These are phyloP conservation scores for Trichoderma brevicompactum DNA, from an alignment of 2,329 filamentous ascomycete genomes.

Conservation along the genomic window DNA sequence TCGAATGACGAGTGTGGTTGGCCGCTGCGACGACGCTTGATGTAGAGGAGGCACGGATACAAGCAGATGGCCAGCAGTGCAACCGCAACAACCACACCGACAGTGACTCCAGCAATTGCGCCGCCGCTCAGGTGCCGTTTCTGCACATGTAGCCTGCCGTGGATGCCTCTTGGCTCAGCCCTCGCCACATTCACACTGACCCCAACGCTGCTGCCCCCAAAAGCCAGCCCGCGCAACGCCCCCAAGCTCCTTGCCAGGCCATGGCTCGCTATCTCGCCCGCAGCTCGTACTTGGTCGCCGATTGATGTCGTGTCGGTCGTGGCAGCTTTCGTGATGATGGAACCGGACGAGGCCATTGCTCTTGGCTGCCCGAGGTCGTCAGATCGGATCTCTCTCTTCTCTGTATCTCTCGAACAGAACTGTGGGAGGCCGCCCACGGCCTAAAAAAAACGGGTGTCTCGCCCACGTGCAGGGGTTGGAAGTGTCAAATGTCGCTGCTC, in stretches of 20 bases:
- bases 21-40: slow-evolving; percentile 38
- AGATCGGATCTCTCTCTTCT: neutral
- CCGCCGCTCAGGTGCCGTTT: slow-evolving; percentile 42
- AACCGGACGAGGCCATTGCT: slow-evolving; percentile 21
- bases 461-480: slow-evolving; percentile 10
- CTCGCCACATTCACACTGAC: neutral
- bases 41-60: slow-evolving; percentile 46
- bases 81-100: slow-evolving; percentile 43
- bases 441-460: slow-evolving; percentile 5
- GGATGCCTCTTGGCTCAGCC: neutral
- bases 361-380: slow-evolving; percentile 11
- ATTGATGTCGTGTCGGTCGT: slow-evolving; percentile 2
- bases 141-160: neutral
- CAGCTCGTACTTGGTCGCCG: neutral
- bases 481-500: neutral
- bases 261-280: slow-evolving; percentile 18
- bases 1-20: slow-evolving; percentile 35
- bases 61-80: slow-evolving; percentile 45
- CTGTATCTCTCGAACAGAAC: neutral
- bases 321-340: slow-evolving; percentile 3
- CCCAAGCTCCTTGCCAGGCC: slow-evolving; percentile 32
- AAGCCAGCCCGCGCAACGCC: slow-evolving; percentile 10
- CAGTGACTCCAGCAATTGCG: slow-evolving; percentile 45
- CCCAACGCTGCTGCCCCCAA: neutral
- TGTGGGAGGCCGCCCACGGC: slow-evolving; percentile 30